Evolutionary conservation across 2,329 filamentous ascomycete genomes (phyloP).

Genomic region (Macrophomina phaseolina): DNA sequence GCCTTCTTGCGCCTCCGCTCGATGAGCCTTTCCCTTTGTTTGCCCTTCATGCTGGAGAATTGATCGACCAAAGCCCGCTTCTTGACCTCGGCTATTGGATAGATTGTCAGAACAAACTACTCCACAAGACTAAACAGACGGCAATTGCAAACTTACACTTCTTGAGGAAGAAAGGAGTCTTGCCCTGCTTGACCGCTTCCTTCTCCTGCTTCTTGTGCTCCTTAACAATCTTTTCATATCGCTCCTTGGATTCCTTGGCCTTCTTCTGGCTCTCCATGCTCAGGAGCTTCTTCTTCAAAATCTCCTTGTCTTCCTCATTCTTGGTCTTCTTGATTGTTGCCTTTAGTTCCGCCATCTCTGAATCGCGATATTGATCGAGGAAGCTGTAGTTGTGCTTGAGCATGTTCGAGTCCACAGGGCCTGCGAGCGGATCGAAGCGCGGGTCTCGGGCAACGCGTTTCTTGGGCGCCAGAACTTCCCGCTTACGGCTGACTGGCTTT

Average conservation of each 20-base stretch:
- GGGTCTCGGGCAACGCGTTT: slow-evolving; percentile 76
- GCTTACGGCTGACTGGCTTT: slow-evolving; percentile 79
- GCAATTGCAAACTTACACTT: slow-evolving; percentile 53
- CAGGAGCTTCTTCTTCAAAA: slow-evolving; percentile 73
- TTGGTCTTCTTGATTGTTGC: slow-evolving; percentile 70
- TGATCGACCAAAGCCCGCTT: slow-evolving; percentile 23
- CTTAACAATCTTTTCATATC: slow-evolving; percentile 70
- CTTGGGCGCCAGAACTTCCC: slow-evolving; percentile 69
- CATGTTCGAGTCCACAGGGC: slow-evolving; percentile 62
- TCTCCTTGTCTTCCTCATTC: slow-evolving; percentile 68
- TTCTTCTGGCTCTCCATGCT: slow-evolving; percentile 81
- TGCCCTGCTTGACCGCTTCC: slow-evolving; percentile 80
- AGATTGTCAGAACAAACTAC: slow-evolving; percentile 31
- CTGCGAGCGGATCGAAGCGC: slow-evolving; percentile 76
- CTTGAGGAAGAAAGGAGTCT: slow-evolving; percentile 86
- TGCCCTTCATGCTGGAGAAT: slow-evolving; percentile 26
- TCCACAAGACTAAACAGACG: neutral
- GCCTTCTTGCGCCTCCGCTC: slow-evolving; percentile 91
- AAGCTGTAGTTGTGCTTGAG: slow-evolving; percentile 81
- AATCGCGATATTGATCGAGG: slow-evolving; percentile 80
- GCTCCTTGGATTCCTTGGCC: slow-evolving; percentile 71
- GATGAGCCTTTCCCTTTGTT: slow-evolving; percentile 77
- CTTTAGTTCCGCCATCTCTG: slow-evolving; percentile 80
- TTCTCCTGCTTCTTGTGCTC: slow-evolving; percentile 84
- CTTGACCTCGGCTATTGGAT: slow-evolving; percentile 61